These are phyloP conservation scores for Aureobasidium sp. DNA, from an alignment of 2,329 filamentous ascomycete genomes.

Conservation along the genomic window DNA sequence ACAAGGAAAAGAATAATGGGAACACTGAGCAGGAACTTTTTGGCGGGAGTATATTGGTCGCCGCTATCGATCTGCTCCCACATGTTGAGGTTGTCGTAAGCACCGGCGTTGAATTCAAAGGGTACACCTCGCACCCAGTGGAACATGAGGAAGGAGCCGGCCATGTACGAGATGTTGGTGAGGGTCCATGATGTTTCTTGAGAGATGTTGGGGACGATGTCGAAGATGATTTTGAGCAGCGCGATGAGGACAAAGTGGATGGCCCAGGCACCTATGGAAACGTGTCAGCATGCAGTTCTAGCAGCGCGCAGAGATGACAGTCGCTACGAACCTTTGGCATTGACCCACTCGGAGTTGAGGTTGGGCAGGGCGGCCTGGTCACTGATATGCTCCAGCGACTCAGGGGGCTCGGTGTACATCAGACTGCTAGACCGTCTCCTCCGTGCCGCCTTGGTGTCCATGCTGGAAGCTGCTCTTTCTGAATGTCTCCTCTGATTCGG, in stretches of 20 bases:
- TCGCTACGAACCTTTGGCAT: constrained; percentile 74
- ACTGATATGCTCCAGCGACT: constrained; percentile 95
- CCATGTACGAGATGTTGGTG: constrained; percentile 99
- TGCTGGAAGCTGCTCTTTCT: constrained; percentile 50
- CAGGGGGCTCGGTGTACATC: constrained; percentile 93
- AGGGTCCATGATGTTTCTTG: constrained; percentile 98
- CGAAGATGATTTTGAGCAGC: constrained; percentile 90
- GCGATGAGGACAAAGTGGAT: constrained; percentile 93
- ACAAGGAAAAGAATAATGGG: constrained; percentile 91
- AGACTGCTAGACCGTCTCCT: constrained; percentile 95
- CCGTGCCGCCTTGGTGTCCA: constrained; percentile 42
- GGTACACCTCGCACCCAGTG: constrained; percentile 96
- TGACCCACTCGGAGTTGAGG: constrained; percentile 97
- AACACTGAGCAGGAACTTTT: constrained; percentile 94
- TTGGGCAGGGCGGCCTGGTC: constrained; percentile 94
- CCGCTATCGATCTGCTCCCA: constrained; percentile 99
- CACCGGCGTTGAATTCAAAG: constrained; percentile 97
- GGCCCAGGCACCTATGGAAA: constrained; percentile 76
- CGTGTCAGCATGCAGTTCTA: constrained; percentile 18
- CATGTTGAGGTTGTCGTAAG: constrained; percentile 99
- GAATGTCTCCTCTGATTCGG: constrained; percentile 51
- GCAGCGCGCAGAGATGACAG: neutral
- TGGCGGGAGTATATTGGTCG: constrained; percentile 95
- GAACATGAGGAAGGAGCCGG: constrained; percentile 98
- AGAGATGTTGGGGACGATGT: constrained; percentile 90